Percentiles rank a stretch among this genome's conserved stretches.
phyloP scores from a whole-genome alignment of 139 green algal species.

The Tetraselmis chui region DNA sequence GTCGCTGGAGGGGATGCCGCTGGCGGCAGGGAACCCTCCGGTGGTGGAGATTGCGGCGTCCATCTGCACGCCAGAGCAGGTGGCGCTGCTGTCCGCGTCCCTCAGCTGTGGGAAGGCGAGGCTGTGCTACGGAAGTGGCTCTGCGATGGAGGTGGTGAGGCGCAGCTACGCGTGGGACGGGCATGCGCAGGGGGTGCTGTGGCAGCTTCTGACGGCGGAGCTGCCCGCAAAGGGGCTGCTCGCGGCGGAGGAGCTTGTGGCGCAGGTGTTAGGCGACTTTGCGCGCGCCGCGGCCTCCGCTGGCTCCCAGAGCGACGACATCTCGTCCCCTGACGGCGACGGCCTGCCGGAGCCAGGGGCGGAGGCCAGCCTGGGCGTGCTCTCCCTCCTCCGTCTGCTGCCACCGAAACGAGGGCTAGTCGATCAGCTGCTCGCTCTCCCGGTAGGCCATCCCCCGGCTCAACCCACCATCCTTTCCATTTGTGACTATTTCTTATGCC shows the following conservation, averaged over 20 bases:
- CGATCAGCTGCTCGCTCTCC: not conserved
- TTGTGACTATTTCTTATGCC: too few species aligned
- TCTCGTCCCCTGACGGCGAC: not conserved
- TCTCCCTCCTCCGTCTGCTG: not conserved
- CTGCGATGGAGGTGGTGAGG: not conserved
- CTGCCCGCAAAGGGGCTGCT: not conserved
- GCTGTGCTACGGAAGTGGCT: not conserved
- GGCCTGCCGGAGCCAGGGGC: not conserved
- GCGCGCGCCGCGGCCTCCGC: not conserved
- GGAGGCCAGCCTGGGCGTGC: not conserved
- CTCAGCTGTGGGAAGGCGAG: not conserved
- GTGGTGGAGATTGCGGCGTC: not conserved
- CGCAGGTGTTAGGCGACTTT: not conserved
- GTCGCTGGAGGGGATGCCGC: not conserved
- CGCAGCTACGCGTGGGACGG: not conserved
- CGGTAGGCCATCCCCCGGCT: not conserved
- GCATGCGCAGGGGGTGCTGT: not conserved
- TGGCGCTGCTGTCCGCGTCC: not conserved
- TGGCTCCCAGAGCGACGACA: not conserved
- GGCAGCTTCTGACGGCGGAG: not conserved
- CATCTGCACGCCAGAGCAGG: not conserved
- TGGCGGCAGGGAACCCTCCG: not conserved
- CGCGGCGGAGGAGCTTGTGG: not conserved
- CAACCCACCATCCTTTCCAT: not conserved
- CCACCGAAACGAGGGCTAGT: not conserved